phyloP scores from a whole-genome alignment of 192 early-diverging fungal species.

The Endogone sp. region DNA sequence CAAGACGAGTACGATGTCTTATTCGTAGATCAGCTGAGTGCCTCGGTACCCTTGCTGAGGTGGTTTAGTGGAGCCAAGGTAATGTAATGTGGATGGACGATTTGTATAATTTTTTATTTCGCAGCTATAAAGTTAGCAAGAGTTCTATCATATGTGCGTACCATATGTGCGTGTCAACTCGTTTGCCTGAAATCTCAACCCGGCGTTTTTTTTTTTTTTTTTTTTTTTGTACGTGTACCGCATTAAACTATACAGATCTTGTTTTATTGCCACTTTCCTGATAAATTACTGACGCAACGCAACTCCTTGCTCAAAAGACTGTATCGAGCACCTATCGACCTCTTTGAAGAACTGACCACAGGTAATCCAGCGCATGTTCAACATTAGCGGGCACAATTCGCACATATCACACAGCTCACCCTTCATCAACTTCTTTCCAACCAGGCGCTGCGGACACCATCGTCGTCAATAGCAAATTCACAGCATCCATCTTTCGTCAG shows the following conservation, averaged over 20 bases:
- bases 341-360: constrained; percentile 82
- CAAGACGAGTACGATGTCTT: constrained; percentile 64
- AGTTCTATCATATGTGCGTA: no score
- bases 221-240: neutral
- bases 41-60: constrained; percentile 75
- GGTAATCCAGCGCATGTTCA: constrained; percentile 46
- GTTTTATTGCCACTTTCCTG: constrained; percentile 98
- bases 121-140: no score
- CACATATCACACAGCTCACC: neutral
- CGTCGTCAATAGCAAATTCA: constrained; percentile 93
- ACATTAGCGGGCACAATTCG: neutral
- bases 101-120: no score
- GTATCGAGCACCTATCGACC: constrained; percentile 82
- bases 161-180: no score
- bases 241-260: constrained; percentile 75
- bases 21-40: constrained; percentile 87
- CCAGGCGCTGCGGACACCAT: constrained; percentile 81
- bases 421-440: neutral
- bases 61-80: constrained; percentile 59
- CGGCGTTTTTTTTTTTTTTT: neutral
- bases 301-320: constrained; percentile 54
- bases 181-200: no score
- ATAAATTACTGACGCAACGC: constrained; percentile 73
- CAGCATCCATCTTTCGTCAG: constrained; percentile 61
- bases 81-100: neutral